Conservation (phyloP, 441 rosid genomes). For the Populus trichocarpa region DNA sequence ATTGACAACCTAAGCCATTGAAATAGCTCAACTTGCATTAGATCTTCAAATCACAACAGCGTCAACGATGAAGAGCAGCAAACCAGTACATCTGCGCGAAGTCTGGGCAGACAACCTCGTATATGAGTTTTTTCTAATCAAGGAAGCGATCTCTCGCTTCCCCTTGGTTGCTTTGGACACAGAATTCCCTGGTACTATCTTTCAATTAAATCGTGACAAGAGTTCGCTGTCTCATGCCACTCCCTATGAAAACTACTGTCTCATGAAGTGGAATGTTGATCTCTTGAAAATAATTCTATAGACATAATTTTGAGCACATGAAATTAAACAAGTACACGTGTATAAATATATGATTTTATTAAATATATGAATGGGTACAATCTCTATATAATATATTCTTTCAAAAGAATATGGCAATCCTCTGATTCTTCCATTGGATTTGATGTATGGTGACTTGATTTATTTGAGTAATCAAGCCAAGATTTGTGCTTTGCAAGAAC, state of each 20-base stretch:
- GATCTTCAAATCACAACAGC: not conserved
- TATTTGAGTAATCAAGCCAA: no score
- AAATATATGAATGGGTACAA: no score
- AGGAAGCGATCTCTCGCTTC: not conserved
- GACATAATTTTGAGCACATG: no score
- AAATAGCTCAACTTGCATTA: not conserved
- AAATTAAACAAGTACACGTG: no score
- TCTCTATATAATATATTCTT: no score
- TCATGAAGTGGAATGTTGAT: conserved; percentile 2
- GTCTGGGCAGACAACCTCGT: conserved; percentile 9
- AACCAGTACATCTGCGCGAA: not conserved
- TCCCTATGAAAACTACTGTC: not conserved
- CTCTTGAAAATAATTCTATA: not conserved
- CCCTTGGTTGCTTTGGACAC: conserved; percentile 1
- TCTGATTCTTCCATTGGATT: no score
- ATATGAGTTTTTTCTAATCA: not conserved
- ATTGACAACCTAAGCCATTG: not conserved
- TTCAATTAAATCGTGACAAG: not conserved
- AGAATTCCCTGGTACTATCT: conserved; percentile 6
- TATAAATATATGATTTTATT: no score
- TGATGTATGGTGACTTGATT: no score
- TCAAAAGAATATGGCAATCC: no score
- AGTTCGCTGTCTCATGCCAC: not conserved
- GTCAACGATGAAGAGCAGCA: not conserved
- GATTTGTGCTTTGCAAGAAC: no score